Evolutionary conservation across 2,329 filamentous ascomycete species (phyloP).

Genomic region (Botrytis squamosa): DNA sequence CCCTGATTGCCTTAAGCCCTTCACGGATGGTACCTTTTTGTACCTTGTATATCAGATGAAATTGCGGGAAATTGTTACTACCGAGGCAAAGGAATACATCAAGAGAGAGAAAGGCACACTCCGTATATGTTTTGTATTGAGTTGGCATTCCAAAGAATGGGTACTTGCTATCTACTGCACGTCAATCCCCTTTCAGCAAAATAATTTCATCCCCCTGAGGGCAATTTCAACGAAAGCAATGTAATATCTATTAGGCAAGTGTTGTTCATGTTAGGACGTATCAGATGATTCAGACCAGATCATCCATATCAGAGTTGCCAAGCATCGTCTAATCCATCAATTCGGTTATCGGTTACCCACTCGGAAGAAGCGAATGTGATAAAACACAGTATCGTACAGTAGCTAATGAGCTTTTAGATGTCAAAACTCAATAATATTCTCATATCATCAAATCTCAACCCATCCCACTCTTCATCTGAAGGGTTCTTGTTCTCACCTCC

Average conservation of each 20-base stretch:
- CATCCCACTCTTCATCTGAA: conserved; percentile 3
- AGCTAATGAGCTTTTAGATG: neutral
- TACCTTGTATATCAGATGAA: conserved; percentile 4
- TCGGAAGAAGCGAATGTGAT: conserved; percentile 12
- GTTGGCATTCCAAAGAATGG: neutral
- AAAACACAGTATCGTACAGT: neutral
- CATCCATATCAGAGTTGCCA: neutral
- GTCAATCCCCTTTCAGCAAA: neutral
- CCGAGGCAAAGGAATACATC: neutral
- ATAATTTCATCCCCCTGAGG: neutral
- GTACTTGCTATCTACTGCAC: neutral
- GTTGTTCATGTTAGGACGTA: neutral
- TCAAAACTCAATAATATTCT: neutral
- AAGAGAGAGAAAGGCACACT: neutral
- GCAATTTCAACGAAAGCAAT: conserved; percentile 2
- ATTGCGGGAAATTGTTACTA: conserved; percentile 1
- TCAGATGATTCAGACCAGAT: neutral
- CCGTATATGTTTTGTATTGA: neutral
- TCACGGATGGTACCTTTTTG: conserved; percentile 7
- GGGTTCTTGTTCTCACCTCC: neutral
- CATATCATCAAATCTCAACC: conserved; percentile 6
- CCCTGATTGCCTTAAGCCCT: conserved; percentile 5
- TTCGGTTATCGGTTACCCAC: neutral
- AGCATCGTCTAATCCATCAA: conserved; percentile 3
- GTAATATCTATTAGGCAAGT: neutral